These are phyloP conservation scores for Cryptococcus deneoformans DNA, from an alignment of 1,284 basidiomycete species.

Conservation along the genomic window DNA sequence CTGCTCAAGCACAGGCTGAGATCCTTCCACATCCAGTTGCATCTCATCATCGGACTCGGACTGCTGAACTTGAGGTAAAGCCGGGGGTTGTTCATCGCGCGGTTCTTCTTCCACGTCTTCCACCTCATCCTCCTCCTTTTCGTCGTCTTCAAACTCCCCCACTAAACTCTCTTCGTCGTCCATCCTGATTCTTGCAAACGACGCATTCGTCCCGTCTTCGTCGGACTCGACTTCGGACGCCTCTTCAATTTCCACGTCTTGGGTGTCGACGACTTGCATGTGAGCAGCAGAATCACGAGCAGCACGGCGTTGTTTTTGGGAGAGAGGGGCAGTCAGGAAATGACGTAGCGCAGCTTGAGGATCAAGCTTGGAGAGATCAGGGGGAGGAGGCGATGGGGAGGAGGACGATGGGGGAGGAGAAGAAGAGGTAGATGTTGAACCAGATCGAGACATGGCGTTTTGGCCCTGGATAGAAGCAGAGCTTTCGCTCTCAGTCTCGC, in stretches of 20 bases:
- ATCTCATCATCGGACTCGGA: neutral
- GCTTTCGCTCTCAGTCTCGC: slow-evolving; percentile 7
- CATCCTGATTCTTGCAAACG: slow-evolving; percentile 2
- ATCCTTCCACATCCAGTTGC: neutral
- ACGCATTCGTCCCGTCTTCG: slow-evolving; percentile 4
- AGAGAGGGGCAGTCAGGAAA: slow-evolving; percentile 30
- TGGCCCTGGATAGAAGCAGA: too few relatives aligned
- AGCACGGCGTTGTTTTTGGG: slow-evolving; percentile 19
- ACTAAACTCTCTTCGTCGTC: slow-evolving; percentile 34
- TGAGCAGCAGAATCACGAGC: slow-evolving; percentile 31
- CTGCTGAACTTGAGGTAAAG: slow-evolving; percentile 6
- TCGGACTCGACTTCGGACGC: slow-evolving; percentile 16
- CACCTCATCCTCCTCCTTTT: slow-evolving; percentile 4
- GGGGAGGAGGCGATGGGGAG: neutral
- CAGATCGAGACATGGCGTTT: neutral
- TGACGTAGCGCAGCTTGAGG: slow-evolving; percentile 22
- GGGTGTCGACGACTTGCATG: slow-evolving; percentile 25
- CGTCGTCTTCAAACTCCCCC: slow-evolving; percentile 30
- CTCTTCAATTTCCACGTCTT: slow-evolving; percentile 11
- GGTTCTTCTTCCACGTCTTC: neutral
- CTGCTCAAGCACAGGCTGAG: too few relatives aligned
- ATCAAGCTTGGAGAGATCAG: slow-evolving; percentile 8
- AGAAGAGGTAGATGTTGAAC: slow-evolving; percentile 1
- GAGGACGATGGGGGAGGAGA: slow-evolving; percentile 5
- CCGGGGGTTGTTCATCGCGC: too few relatives aligned